A percentile compares a stretch with the other conserved stretches of the same genome.
These are phyloP conservation scores for Pseudozyma tsukubaensis DNA, from an alignment of 1,284 basidiomycete species.

Conservation along the genomic window DNA sequence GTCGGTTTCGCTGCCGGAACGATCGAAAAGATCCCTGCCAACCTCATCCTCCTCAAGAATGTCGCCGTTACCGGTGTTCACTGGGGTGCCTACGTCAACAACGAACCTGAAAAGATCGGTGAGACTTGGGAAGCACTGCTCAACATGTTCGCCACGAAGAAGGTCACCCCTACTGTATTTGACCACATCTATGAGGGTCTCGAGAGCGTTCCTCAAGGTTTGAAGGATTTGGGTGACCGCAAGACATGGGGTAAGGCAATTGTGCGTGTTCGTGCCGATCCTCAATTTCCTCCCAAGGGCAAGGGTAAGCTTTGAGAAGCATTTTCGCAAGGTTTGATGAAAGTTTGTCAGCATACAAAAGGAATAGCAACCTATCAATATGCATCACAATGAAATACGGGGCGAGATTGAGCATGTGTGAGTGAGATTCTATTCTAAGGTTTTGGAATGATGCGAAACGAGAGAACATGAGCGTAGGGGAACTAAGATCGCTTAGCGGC, in stretches of 20 bases:
- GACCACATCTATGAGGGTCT: constrained; percentile 80
- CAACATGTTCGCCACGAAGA: constrained; percentile 77
- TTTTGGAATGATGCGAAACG: neutral
- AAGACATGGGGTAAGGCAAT: constrained; percentile 94
- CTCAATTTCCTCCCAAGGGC: constrained; percentile 49
- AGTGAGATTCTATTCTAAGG: neutral
- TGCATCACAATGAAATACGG: constrained; percentile 2
- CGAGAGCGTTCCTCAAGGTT: constrained; percentile 74
- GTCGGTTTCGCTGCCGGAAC: constrained; percentile 75
- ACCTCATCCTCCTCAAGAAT: constrained; percentile 89
- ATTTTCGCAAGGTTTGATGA: neutral
- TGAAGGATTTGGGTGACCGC: constrained; percentile 75
- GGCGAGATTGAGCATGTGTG: neutral
- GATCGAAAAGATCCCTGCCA: constrained; percentile 72
- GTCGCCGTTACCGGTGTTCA: constrained; percentile 71
- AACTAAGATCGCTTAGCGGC: constrained; percentile 31
- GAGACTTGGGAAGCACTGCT: constrained; percentile 82
- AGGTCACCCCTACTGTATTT: constrained; percentile 80
- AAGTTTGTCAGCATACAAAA: too few relatives aligned
- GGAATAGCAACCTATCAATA: neutral
- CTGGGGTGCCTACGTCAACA: constrained; percentile 57
- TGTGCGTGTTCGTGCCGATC: constrained; percentile 73
- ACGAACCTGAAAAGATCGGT: constrained; percentile 77
- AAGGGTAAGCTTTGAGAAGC: constrained; percentile 48
- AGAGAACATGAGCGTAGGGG: neutral